A percentile compares a stretch with the other conserved stretches of the same genome.
These are phyloP conservation scores for Groenewaldozyma sp. DNA, from an alignment of 1,139 yeast genomes.

Conservation along the genomic window DNA sequence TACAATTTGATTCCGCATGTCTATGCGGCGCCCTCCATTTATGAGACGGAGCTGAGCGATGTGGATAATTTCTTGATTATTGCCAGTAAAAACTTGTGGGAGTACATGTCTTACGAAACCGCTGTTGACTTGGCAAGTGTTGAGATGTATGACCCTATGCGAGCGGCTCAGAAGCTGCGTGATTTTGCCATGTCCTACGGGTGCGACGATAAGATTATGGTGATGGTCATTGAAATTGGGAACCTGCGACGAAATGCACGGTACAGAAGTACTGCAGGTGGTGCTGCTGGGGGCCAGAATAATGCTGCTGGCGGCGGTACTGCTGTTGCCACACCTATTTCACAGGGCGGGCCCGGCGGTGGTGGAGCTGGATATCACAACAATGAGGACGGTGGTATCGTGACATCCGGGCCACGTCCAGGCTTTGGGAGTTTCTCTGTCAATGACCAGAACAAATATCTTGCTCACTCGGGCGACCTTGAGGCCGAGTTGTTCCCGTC, in stretches of 20 bases:
- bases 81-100: constrained; percentile 83
- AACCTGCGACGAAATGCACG: constrained; percentile 25
- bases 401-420: neutral
- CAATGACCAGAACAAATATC: neutral
- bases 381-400: neutral
- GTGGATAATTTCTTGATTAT: constrained; percentile 81
- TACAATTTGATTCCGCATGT: constrained; percentile 80
- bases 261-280: constrained; percentile 9
- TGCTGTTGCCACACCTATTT: constrained; percentile 1
- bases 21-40: constrained; percentile 78
- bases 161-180: constrained; percentile 87
- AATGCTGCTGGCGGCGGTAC: constrained; percentile 7
- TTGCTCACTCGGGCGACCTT: constrained; percentile 22
- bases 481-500: constrained; percentile 40
- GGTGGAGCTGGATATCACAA: constrained; percentile 1
- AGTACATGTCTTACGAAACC: constrained; percentile 66
- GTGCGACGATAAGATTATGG: constrained; percentile 72
- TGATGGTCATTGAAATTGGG: constrained; percentile 65
- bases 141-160: constrained; percentile 74
- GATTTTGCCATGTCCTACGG: constrained; percentile 95
- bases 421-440: constrained; percentile 3
- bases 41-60: constrained; percentile 50
- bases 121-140: constrained; percentile 88
- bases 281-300: constrained; percentile 9
- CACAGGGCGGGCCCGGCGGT: neutral